These are phyloP conservation scores for Flueggea neowawraea DNA, from an alignment of 441 rosid genomes.

Conservation along the genomic window DNA sequence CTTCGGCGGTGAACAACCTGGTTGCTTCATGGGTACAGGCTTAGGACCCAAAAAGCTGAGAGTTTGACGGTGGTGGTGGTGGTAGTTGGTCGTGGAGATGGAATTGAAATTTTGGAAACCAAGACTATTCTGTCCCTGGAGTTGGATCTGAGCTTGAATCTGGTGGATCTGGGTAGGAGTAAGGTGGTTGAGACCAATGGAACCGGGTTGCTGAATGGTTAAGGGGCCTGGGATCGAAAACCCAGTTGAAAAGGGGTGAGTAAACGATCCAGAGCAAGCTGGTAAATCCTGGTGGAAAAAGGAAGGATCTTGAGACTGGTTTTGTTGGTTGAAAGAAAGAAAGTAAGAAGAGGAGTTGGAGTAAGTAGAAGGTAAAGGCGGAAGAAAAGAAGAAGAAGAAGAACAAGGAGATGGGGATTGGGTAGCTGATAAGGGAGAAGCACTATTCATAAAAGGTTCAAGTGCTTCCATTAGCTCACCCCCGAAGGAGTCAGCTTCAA, in stretches of 20 bases:
- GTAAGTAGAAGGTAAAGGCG: constrained; percentile 14
- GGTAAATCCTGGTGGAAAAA: constrained; percentile 28
- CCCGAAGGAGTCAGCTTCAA: constrained; percentile 52
- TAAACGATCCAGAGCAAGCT: constrained; percentile 30
- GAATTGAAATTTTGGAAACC: constrained; percentile 39
- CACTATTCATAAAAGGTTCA: constrained; percentile 67
- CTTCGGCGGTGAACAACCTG: constrained; percentile 19
- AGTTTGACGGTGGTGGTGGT: constrained; percentile 2
- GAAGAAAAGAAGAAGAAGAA: neutral
- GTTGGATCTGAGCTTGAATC: constrained; percentile 43
- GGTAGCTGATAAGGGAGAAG: constrained; percentile 32
- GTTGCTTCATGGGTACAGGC: constrained; percentile 62
- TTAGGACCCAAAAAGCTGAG: constrained; percentile 39
- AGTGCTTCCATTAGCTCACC: constrained; percentile 89
- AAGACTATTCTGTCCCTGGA: too few relatives aligned
- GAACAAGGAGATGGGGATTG: constrained; percentile 28
- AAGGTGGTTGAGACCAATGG: constrained; percentile 54
- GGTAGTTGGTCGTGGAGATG: constrained; percentile 36
- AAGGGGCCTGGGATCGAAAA: constrained; percentile 22
- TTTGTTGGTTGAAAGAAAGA: constrained; percentile 9
- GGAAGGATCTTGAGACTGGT: constrained; percentile 10
- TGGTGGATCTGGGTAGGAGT: constrained; percentile 40
- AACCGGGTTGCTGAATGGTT: constrained; percentile 29
- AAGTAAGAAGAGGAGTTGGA: constrained; percentile 6
- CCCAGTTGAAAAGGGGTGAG: constrained; percentile 33